Percentiles rank a stretch among this genome's conserved stretches.
Evolutionary conservation across 176 grass and related monocot species (phyloP).

Genomic region (Aegilops tauschii): DNA sequence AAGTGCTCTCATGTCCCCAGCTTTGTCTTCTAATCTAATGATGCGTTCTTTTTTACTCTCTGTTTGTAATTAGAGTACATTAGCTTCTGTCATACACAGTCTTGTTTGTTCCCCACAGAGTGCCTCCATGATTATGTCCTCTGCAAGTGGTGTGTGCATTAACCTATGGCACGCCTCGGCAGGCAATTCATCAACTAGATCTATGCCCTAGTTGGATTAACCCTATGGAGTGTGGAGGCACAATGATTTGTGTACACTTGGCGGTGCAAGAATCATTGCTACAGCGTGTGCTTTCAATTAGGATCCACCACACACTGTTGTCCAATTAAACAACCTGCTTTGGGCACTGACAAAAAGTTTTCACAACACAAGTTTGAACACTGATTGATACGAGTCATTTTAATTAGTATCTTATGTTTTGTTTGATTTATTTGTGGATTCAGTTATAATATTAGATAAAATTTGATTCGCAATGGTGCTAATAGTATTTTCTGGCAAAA

Average conservation of each 20-base stretch:
- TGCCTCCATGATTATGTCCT: constrained; percentile 31
- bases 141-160: constrained; percentile 21
- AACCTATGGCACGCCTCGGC: constrained; percentile 21
- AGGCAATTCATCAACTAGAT: not conserved
- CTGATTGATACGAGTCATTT: not conserved
- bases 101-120: not conserved
- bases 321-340: not conserved
- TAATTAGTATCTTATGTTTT: not conserved
- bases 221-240: constrained; percentile 13
- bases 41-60: not conserved
- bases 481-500: not conserved
- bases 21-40: constrained; percentile 36
- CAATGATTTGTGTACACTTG: constrained; percentile 1
- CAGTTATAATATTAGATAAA: not conserved
- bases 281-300: not conserved
- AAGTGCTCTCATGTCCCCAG: constrained; percentile 21
- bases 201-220: not conserved
- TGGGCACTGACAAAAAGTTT: not conserved
- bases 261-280: not conserved
- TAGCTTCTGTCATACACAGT: not conserved
- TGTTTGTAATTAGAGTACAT: not conserved
- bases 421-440: not conserved
- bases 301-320: not conserved
- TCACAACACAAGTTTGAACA: no score
- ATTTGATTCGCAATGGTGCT: not conserved